phyloP scores from a whole-genome alignment of 305 asterid genomes.

The Solanum chacoense region DNA sequence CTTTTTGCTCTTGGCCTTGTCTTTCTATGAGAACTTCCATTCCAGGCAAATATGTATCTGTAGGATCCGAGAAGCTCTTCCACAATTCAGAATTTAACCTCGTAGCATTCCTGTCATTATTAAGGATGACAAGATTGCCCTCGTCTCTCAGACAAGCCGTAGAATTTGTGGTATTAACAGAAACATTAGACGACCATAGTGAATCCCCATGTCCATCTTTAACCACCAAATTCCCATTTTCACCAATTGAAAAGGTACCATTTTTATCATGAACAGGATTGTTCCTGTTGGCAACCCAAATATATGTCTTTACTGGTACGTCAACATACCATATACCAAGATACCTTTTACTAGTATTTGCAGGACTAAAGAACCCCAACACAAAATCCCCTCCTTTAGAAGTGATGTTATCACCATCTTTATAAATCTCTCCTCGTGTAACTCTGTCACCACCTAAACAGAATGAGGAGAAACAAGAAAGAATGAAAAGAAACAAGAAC shows the following conservation, averaged over 20 bases:
- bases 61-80: slow-evolving; percentile 49
- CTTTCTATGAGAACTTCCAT: slow-evolving; percentile 29
- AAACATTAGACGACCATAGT: slow-evolving; percentile 35
- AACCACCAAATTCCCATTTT: slow-evolving; percentile 36
- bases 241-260: slow-evolving; percentile 26
- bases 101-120: background rate
- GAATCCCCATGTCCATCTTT: slow-evolving; percentile 13
- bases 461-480: slow-evolving; percentile 10
- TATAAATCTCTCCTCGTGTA: slow-evolving; percentile 11
- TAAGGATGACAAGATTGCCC: slow-evolving; percentile 36
- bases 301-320: slow-evolving; percentile 21
- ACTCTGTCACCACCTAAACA: slow-evolving; percentile 23
- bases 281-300: slow-evolving; percentile 74
- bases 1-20: slow-evolving; percentile 14
- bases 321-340: slow-evolving; percentile 63
- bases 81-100: slow-evolving; percentile 10
- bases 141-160: slow-evolving; percentile 31
- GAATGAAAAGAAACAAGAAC: background rate
- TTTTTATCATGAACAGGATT: slow-evolving; percentile 28
- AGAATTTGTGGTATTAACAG: slow-evolving; percentile 15
- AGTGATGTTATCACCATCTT: slow-evolving; percentile 42
- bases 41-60: slow-evolving; percentile 53
- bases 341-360: slow-evolving; percentile 31
- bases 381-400: slow-evolving; percentile 36
- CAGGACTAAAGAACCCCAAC: slow-evolving; percentile 69